phyloP scores from a whole-genome alignment of 345 rosid species.

The Nasturtium officinale region DNA sequence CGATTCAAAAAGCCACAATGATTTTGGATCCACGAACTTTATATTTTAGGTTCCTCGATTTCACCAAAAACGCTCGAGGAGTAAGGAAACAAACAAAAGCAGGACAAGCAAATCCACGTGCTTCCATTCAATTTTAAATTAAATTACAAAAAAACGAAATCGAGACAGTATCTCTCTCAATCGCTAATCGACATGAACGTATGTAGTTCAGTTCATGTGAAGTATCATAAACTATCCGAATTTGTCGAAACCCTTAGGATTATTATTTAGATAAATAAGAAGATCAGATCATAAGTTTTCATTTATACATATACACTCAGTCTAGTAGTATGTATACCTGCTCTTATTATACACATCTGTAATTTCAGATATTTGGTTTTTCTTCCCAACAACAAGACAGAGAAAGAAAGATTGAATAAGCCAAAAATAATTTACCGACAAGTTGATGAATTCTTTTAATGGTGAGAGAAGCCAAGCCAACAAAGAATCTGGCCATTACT shows the following conservation, averaged over 20 bases:
- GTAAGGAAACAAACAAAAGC: constrained; percentile 29
- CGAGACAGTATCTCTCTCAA: constrained; percentile 41
- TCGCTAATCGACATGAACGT: constrained; percentile 46
- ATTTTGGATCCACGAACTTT: constrained; percentile 35
- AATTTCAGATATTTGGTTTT: not conserved
- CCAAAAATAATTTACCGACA: constrained; percentile 52
- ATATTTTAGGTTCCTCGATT: constrained; percentile 36
- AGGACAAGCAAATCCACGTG: constrained; percentile 51
- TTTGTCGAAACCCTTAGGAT: constrained; percentile 27
- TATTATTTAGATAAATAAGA: constrained; percentile 1
- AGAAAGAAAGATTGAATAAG: constrained; percentile 33
- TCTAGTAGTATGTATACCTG: constrained; percentile 30
- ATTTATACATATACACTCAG: not conserved
- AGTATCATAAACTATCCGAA: constrained; percentile 36
- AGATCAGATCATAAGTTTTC: constrained; percentile 40
- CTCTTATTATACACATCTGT: constrained; percentile 37
- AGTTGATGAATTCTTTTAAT: constrained; percentile 45
- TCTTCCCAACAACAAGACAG: constrained; percentile 26
- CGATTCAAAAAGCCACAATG: constrained; percentile 5
- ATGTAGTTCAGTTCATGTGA: constrained; percentile 45
- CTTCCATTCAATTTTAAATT: constrained; percentile 20
- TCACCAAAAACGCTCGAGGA: constrained; percentile 28
- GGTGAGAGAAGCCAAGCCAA: constrained; percentile 36
- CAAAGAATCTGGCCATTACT: constrained; percentile 51
- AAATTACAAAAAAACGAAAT: not conserved